Evolutionary conservation across 805 yeast species (phyloP).

Genomic region (Saturnispora besseyi): DNA sequence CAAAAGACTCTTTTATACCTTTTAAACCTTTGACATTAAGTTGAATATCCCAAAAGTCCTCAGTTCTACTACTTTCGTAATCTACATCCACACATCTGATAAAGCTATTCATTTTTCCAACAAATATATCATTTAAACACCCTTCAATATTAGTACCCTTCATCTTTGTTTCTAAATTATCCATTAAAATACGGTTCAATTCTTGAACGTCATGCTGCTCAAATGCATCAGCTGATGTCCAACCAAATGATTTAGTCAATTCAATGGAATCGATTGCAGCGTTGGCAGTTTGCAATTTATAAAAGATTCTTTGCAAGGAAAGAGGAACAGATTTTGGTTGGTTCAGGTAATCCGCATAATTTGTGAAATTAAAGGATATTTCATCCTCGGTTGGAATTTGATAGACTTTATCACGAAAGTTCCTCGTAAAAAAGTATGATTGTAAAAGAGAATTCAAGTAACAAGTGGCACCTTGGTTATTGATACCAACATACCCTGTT

Average conservation of each 20-base stretch:
- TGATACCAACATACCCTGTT: slow-evolving; percentile 88
- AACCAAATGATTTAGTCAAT: slow-evolving; percentile 87
- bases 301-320: slow-evolving; percentile 83
- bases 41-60: slow-evolving; percentile 98
- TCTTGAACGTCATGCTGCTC: slow-evolving; percentile 98
- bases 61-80: slow-evolving; percentile 83
- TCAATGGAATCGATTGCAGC: slow-evolving; percentile 79
- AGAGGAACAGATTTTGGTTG: slow-evolving; percentile 56
- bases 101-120: slow-evolving; percentile 93
- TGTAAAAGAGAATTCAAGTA: slow-evolving; percentile 88
- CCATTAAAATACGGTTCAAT: slow-evolving; percentile 91
- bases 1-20: slow-evolving; percentile 66
- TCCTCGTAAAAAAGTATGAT: slow-evolving; percentile 77
- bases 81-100: slow-evolving; percentile 89
- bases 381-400: slow-evolving; percentile 74
- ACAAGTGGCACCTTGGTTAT: slow-evolving; percentile 98
- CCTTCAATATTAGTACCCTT: slow-evolving; percentile 77
- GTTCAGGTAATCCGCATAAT: slow-evolving; percentile 21
- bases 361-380: slow-evolving; percentile 26
- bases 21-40: slow-evolving; percentile 80
- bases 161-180: slow-evolving; percentile 82
- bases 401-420: slow-evolving; percentile 78
- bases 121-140: slow-evolving; percentile 71
- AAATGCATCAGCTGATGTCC: slow-evolving; percentile 94
- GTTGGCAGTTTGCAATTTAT: slow-evolving; percentile 61